Percentiles rank a stretch among this genome's conserved stretches.
Conservation (phyloP, 345 rosid genomes). For the Isatis tinctoria region DNA sequence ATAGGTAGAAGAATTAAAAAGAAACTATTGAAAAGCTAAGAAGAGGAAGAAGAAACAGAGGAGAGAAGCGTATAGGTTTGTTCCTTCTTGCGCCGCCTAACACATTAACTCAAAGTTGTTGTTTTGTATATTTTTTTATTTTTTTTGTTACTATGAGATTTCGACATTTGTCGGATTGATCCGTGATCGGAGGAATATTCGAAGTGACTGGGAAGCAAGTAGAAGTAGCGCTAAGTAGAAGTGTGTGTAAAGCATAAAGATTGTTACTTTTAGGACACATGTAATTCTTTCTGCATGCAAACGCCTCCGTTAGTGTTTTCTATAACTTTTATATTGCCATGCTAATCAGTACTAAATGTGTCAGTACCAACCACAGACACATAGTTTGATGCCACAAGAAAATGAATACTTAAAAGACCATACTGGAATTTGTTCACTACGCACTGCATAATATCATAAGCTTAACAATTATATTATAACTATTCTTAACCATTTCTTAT, state of each 20-base stretch:
- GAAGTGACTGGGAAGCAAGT: background rate
- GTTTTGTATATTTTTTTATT: background rate
- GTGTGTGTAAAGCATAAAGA: background rate
- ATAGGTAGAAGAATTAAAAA: too few relatives aligned
- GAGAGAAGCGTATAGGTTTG: background rate
- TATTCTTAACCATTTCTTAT: too few relatives aligned
- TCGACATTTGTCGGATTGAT: background rate
- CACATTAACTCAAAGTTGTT: background rate
- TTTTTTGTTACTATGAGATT: background rate
- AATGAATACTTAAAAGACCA: background rate
- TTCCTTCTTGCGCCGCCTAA: background rate
- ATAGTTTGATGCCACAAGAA: background rate
- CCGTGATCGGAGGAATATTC: background rate
- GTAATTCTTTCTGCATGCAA: conserved; percentile 16
- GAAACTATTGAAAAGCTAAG: background rate
- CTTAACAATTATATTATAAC: background rate
- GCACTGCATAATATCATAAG: background rate
- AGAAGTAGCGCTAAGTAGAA: too few relatives aligned
- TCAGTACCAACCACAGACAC: background rate
- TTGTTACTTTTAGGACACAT: conserved; percentile 5
- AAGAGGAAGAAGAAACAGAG: background rate
- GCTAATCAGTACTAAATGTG: background rate
- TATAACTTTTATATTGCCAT: background rate
- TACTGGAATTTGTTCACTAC: background rate
- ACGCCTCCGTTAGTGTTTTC: background rate